Evolutionary conservation across 208 protist genomes (phyloP).

Genomic region (Sergeia podlipaevii): DNA sequence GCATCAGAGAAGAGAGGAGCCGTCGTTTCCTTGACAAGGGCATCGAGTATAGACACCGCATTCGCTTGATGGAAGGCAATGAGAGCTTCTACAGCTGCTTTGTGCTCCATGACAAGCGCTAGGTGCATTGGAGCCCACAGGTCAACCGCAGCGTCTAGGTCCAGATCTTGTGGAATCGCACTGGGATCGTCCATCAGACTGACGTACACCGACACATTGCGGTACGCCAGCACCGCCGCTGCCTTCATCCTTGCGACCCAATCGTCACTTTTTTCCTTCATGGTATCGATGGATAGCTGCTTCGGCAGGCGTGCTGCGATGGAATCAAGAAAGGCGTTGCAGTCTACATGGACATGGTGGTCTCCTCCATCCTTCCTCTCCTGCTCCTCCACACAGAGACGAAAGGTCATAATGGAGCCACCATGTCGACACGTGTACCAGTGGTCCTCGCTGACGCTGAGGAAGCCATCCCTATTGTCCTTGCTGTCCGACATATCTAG

Average conservation of each 20-base stretch:
- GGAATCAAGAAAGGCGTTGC: too few relatives aligned
- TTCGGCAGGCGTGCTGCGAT: too few relatives aligned
- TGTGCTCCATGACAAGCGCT: conserved; percentile 50
- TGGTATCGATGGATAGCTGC: too few relatives aligned
- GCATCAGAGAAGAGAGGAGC: neutral
- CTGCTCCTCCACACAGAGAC: too few relatives aligned
- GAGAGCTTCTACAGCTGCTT: conserved; percentile 19
- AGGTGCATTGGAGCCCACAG: conserved; percentile 68
- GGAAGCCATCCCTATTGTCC: too few relatives aligned
- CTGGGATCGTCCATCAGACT: conserved; percentile 50
- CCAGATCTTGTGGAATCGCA: conserved; percentile 23
- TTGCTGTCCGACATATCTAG: too few relatives aligned
- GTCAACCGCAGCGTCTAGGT: conserved; percentile 37
- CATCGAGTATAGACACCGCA: conserved; percentile 27
- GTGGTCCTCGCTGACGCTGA: conserved; percentile 15
- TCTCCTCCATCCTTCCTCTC: too few relatives aligned
- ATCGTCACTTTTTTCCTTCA: too few relatives aligned
- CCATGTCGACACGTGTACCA: conserved; percentile 30
- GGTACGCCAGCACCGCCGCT: conserved; percentile 37
- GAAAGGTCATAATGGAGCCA: neutral
- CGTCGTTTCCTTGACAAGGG: conserved; percentile 12
- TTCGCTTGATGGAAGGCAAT: conserved; percentile 63
- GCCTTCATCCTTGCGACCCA: too few relatives aligned
- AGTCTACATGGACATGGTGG: too few relatives aligned
- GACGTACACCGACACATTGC: conserved; percentile 49